These are phyloP conservation scores for Fusarium bulbicola DNA, from an alignment of 2,329 filamentous ascomycete species.

Conservation along the genomic window DNA sequence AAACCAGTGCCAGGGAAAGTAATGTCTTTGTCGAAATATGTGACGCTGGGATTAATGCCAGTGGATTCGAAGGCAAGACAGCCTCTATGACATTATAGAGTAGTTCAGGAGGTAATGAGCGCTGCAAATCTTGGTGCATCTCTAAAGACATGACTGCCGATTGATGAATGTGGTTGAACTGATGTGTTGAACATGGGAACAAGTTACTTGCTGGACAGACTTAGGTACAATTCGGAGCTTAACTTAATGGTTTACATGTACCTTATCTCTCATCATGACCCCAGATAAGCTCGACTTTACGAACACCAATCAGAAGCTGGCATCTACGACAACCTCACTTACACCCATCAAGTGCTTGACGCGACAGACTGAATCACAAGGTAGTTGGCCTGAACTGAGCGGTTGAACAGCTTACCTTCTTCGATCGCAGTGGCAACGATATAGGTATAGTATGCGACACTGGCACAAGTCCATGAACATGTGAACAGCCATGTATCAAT, in stretches of 20 bases:
- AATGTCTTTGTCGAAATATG: slow-evolving; percentile 55
- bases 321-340: slow-evolving; percentile 10
- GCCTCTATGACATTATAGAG: slow-evolving; percentile 49
- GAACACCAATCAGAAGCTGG: slow-evolving; percentile 10
- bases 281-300: slow-evolving; percentile 5
- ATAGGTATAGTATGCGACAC: not conserved
- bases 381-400: not conserved
- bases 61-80: slow-evolving; percentile 46
- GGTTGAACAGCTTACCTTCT: not conserved
- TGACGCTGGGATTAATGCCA: slow-evolving; percentile 48
- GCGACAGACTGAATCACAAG: not conserved
- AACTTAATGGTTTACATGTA: not conserved
- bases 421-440: not conserved
- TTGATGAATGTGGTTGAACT: not conserved
- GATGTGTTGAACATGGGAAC: not conserved
- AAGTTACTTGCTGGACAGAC: not conserved
- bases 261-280: slow-evolving; percentile 15
- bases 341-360: not conserved
- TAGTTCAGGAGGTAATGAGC: slow-evolving; percentile 47
- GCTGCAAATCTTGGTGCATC: slow-evolving; percentile 1
- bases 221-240: not conserved
- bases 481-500: not conserved
- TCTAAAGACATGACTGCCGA: slow-evolving; percentile 15
- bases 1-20: slow-evolving; percentile 55
- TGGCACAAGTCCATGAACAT: not conserved